Conservation (phyloP, 345 rosid species). For the Anastatica hierochuntica region DNA sequence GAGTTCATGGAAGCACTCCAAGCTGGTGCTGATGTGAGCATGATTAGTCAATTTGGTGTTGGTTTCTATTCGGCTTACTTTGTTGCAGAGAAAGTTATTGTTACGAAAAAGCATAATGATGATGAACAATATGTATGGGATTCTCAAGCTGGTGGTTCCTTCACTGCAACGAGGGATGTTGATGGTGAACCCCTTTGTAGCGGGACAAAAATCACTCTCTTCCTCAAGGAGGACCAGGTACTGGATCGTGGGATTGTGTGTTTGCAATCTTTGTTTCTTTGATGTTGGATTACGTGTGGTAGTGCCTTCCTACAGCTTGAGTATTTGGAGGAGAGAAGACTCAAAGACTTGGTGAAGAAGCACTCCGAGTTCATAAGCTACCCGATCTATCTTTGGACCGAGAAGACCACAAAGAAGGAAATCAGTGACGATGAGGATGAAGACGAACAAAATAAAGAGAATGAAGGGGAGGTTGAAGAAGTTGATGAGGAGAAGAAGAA, state of each 20-base stretch:
- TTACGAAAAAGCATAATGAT: slow-evolving; percentile 71
- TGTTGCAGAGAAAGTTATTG: slow-evolving; percentile 74
- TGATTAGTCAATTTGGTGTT: slow-evolving; percentile 92
- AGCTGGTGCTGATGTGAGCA: slow-evolving; percentile 92
- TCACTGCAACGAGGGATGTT: slow-evolving; percentile 68
- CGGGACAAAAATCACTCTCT: slow-evolving; percentile 80
- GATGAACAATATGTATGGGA: slow-evolving; percentile 87
- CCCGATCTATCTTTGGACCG: slow-evolving; percentile 76
- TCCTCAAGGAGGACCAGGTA: slow-evolving; percentile 79
- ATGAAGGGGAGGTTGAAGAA: slow-evolving; percentile 68
- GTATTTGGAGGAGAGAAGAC: slow-evolving; percentile 78
- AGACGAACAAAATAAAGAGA: slow-evolving; percentile 51
- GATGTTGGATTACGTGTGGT: not conserved
- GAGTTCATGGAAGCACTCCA: slow-evolving; percentile 90
- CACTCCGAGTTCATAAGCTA: slow-evolving; percentile 93
- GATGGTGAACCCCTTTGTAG: slow-evolving; percentile 75
- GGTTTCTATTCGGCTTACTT: slow-evolving; percentile 95
- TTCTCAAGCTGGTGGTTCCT: slow-evolving; percentile 95
- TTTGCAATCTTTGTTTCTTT: no score
- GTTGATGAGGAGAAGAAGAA: slow-evolving; percentile 74
- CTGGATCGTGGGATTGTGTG: no score
- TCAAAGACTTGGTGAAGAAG: slow-evolving; percentile 87
- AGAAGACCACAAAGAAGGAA: slow-evolving; percentile 86
- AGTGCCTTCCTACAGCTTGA: slow-evolving; percentile 38
- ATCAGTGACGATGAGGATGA: slow-evolving; percentile 84